Evolutionary conservation across 2,329 filamentous ascomycete species (phyloP), one percentile per base, ranked within the genome.

Genomic region (Botrytis sinoallii): DNA sequence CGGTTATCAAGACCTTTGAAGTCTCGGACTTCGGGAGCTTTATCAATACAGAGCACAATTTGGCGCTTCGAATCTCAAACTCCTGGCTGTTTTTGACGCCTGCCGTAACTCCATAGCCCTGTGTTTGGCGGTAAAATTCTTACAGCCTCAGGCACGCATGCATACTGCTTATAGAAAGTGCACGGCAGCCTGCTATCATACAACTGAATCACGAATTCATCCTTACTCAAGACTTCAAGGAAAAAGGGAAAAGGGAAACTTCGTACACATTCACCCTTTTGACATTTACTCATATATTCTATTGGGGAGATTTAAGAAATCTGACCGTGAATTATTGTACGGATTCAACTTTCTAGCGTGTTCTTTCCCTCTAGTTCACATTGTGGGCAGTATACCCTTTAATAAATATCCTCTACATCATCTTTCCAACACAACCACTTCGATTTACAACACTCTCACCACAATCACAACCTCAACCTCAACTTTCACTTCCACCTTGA

Each of bases 371-470:
- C 64, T 52, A 66, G 44, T 55, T 35, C 38, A 55, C 35, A 40
- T 68, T 40, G 65, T 68, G 65, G 65, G 52, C n/a, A 25, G n/a
- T 35, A 29, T 66, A 48, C 10, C 65, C 65, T 67, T 35, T 52
- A 52, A 16, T 66, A 18, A 55, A 55, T 42, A 68, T 55, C 46
- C 48, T 68, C 29, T 68, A 57, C 46, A 68, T 68, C 65, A 68
- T 68, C 66, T 68, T 55, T 68, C 66, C 48, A 57, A 42, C 66
- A 68, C 48, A 57, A 68, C 48, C 66, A 68, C 48, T 4, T 6
- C 55, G 25, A 55, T 42, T 7, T 68, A 55, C 65, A 68, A 68
- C 48, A 29, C 20, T 14, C 44, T 35, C n/a, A 48, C n/a, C 42
- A 46, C n/a, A 35, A 29, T 18, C 20, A 25, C 40, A 44, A 32